Base-by-base conservation (phyloP, 768 basidiomycete genomes). In the Russula sp. region DNA sequence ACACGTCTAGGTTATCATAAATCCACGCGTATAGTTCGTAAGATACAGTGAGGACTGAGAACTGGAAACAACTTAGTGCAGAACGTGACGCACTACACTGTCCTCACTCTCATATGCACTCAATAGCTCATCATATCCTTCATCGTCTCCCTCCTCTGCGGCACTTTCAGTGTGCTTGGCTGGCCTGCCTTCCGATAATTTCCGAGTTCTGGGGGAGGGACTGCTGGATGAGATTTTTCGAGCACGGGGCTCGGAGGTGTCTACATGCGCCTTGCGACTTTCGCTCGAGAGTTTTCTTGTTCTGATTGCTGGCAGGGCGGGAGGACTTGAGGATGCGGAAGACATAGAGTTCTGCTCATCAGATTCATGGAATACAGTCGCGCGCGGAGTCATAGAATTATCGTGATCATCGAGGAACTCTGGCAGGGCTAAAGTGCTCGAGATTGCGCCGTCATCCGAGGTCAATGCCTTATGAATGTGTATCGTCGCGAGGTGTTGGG, bases 51-150 rank as follows among this genome's bases (percentile, higher is more conserved):
- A 42, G 25, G 34, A 38, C 32, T 1, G 20, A 52, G n/a, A 34
- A 22, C 22, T n/a, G 35, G 8, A 48, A 18, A 41, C 50, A 41
- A 18, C 14, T 51, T 59, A 63, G 10, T 49, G 29, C n/a, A 11
- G n/a, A 20, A 52, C 8, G 10, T 9, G 45, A 53, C 70, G 68
- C n/a, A 51, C 69, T 39, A 70, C 69, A 35, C 76, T 77, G 56
- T 84, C 86, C 69, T 89, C 88, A 68, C 88, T 89, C 74, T 90
- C 88, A 68, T 91, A 91, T 20, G 88, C 88, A 70, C 86, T 89
- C 61, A 91, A 72, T 58, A 91, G 69, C 13, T 90, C 89, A 66
- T 86, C 87, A 58, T 89, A 90, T 4, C 86, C 82, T 57, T 80
- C 79, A 66, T 90, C 89, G 61, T 90, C 88, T 5, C 89, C 88